Base-by-base conservation (phyloP, 352 stramenopile species). In the Globisporangium lucens region DNA sequence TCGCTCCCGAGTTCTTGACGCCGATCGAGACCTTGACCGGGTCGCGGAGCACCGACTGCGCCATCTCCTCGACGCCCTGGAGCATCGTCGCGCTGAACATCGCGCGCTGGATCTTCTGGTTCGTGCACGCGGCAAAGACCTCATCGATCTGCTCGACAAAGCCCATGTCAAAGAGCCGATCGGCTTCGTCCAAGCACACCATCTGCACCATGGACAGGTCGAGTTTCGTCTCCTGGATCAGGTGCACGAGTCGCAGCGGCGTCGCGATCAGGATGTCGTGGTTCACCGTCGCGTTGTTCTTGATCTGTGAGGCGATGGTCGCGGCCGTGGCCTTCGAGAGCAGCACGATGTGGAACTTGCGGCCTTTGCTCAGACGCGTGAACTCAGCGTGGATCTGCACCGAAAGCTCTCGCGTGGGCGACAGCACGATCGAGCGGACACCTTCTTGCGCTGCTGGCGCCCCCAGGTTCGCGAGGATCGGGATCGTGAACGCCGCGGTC, bases 71-170 rank as follows among this genome's bases (percentile, higher is more conserved):
- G 3, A 99, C 95, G 13, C 92, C 89, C 70, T 93, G 78, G 24
- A 96, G 80, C 86, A 99, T 96, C 1, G 98, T 99, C 27, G 98
- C 98, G 63, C 90, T 99, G 77, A 99, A 99, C 71, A 99, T 91
- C 41, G 90, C 90, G 33, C 97, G 94, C 73, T 98, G 95, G 29
- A 97, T 72, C 27, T 88, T 87, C 38, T 83, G 80, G 59, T 93
- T 68, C 33, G 93, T 93, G 62, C 98, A 96, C 9, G 93, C 83
- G 35, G 88, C 86, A 36, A 99, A 90, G 67, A 99, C 94, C 53
- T 97, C 91, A 77, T 99, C 98, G 61, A 99, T 97, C 78, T 99
- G 98, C 65, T 94, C 83, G 24, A 99, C 77, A 71, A 99, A 98
- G 41, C 89, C 92, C 78, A 97, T 86, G 64, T 99, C 98, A 47